These are phyloP conservation scores for Hymenoscyphus occultus DNA, from an alignment of 2,329 filamentous ascomycete genomes.

Conservation along the genomic window DNA sequence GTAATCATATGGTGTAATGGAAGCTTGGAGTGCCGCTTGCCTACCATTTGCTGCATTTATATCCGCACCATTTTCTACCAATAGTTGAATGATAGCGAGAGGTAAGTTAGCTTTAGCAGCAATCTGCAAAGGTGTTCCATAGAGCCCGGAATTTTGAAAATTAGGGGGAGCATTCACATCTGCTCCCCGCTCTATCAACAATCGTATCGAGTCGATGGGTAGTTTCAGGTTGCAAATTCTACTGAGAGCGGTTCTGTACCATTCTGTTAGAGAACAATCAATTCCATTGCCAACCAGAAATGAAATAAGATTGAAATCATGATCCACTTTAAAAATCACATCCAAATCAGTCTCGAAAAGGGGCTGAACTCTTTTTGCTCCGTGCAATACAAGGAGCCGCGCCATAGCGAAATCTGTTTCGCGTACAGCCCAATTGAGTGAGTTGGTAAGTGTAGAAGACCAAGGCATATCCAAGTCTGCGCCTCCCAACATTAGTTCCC, in stretches of 20 bases:
- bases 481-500: neutral
- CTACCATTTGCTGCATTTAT: neutral
- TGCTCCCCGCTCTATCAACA: neutral
- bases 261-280: neutral
- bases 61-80: neutral
- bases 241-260: neutral
- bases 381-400: neutral
- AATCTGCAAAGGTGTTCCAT: neutral
- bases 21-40: neutral
- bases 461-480: neutral
- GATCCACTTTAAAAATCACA: neutral
- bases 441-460: neutral
- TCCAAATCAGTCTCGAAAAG: neutral
- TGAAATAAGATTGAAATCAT: neutral
- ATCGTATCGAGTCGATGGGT: neutral
- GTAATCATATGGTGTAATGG: neutral
- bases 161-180: too few relatives aligned
- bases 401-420: neutral
- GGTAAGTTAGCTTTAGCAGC: neutral
- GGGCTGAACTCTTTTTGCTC: neutral
- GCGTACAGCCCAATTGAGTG: neutral
- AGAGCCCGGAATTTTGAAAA: too few relatives aligned
- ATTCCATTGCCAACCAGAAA: neutral
- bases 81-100: neutral
- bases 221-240: neutral